A percentile compares a stretch with the other conserved stretches of the same genome.
Evolutionary conservation across 2,329 filamentous ascomycete genomes (phyloP).

Genomic region (Sarocladium strictum): DNA sequence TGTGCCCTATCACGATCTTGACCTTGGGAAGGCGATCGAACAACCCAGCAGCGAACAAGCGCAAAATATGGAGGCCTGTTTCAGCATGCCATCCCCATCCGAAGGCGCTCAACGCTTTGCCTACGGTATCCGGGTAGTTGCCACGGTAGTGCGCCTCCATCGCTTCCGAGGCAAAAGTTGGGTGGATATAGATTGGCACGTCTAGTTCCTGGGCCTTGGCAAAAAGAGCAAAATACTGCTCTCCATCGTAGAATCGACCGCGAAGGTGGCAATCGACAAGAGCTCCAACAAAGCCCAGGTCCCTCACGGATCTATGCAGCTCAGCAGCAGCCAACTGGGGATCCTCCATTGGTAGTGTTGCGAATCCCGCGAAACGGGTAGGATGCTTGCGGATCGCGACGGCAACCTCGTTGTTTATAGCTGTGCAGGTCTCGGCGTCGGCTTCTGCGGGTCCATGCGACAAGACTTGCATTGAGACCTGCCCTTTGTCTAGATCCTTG

Average conservation of each 20-base stretch:
- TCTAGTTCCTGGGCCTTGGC: conserved; percentile 32
- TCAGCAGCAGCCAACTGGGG: conserved; percentile 23
- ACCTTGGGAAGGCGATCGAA: conserved; percentile 30
- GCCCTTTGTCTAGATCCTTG: too few species aligned
- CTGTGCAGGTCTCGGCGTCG: too few species aligned
- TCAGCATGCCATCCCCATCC: conserved; percentile 41
- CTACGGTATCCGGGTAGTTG: conserved; percentile 20
- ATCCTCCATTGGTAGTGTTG: conserved; percentile 22
- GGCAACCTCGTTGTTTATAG: too few species aligned
- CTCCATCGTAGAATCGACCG: conserved; percentile 51
- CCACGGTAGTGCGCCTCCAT: conserved; percentile 21
- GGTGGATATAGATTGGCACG: conserved; percentile 47
- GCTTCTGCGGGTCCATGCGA: too few species aligned
- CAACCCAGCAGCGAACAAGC: conserved; percentile 27
- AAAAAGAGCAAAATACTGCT: conserved; percentile 58
- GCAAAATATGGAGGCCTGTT: conserved; percentile 34
- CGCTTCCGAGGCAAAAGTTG: conserved; percentile 27
- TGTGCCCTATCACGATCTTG: conserved; percentile 33
- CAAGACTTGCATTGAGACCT: too few species aligned
- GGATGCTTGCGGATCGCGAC: too few species aligned
- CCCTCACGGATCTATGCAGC: conserved; percentile 21
- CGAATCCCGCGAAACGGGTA: conserved; percentile 24
- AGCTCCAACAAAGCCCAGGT: conserved; percentile 26
- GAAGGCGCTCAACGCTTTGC: conserved; percentile 12
- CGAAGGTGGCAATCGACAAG: conserved; percentile 20